Evolutionary conservation across 2,329 filamentous ascomycete species (phyloP).

Genomic region (Knoxdaviesia capensis): DNA sequence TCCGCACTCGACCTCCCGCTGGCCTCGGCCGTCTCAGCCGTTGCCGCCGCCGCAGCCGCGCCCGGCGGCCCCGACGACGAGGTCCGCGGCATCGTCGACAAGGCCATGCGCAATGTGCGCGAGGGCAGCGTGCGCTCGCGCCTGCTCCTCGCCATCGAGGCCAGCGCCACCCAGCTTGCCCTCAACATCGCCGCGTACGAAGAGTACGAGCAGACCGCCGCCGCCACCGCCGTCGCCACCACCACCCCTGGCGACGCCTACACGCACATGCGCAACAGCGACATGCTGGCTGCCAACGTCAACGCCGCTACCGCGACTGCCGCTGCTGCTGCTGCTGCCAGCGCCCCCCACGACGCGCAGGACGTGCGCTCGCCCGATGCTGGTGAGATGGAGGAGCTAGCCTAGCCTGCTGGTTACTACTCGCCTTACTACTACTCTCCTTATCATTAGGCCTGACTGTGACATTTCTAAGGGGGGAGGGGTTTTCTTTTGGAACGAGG

Average conservation of each 20-base stretch:
- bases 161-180: constrained; percentile 32
- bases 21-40: constrained; percentile 1
- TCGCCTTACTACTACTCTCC: too few species aligned
- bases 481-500: too few species aligned
- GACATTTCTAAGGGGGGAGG: too few species aligned
- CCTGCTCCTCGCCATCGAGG: constrained; percentile 29
- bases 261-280: neutral
- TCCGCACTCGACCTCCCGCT: neutral
- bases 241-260: constrained; percentile 4
- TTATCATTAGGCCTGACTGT: too few species aligned
- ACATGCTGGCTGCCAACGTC: neutral
- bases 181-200: constrained; percentile 31
- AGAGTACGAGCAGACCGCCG: constrained; percentile 15
- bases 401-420: too few species aligned
- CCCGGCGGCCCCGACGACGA: constrained; percentile 14
- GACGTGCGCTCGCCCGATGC: too few species aligned
- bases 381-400: too few species aligned
- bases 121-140: constrained; percentile 21
- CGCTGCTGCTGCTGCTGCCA: too few species aligned
- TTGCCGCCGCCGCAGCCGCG: constrained; percentile 3
- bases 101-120: constrained; percentile 24
- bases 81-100: constrained; percentile 21
- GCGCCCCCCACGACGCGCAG: too few species aligned
- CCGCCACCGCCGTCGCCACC: constrained; percentile 8
- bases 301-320: too few species aligned